Conservation (phyloP, 2,329 filamentous ascomycete genomes). For the Penicillium concentricum region DNA sequence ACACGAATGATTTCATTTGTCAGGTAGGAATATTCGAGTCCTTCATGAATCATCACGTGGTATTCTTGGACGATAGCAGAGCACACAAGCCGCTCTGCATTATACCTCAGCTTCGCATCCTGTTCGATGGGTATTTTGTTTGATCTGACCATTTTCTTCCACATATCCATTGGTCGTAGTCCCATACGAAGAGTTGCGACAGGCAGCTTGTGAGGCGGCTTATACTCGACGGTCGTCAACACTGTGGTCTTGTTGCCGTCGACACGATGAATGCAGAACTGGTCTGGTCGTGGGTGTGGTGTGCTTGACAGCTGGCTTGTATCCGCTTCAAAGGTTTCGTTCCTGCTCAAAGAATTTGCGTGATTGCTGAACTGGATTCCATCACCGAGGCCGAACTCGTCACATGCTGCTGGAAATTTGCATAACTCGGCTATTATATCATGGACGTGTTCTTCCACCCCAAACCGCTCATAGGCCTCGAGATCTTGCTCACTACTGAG, state of each 20-base stretch:
- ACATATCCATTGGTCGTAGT: slow-evolving; percentile 19
- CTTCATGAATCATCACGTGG: not conserved
- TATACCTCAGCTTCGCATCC: slow-evolving; percentile 18
- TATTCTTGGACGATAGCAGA: not conserved
- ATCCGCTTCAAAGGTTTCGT: too few relatives aligned
- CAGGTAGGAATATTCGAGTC: not conserved
- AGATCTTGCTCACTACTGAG: too few relatives aligned
- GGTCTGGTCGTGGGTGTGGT: slow-evolving; percentile 7
- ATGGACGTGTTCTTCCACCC: too few relatives aligned
- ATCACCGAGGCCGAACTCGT: too few relatives aligned
- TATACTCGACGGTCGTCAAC: slow-evolving; percentile 15
- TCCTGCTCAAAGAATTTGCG: too few relatives aligned
- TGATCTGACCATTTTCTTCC: slow-evolving; percentile 13
- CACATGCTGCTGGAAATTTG: too few relatives aligned
- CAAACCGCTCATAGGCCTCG: too few relatives aligned
- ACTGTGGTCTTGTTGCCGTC: slow-evolving; percentile 8
- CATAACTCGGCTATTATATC: too few relatives aligned
- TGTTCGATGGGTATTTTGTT: slow-evolving; percentile 8
- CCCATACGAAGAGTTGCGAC: slow-evolving; percentile 7
- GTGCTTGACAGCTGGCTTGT: not conserved
- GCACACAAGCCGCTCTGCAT: slow-evolving; percentile 17
- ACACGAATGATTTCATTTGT: not conserved
- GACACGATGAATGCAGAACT: not conserved
- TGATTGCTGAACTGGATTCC: too few relatives aligned
- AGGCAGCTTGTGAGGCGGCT: slow-evolving; percentile 18